Conservation (phyloP, 164 flowering plant species). For the Nymphaea thermarum region DNA sequence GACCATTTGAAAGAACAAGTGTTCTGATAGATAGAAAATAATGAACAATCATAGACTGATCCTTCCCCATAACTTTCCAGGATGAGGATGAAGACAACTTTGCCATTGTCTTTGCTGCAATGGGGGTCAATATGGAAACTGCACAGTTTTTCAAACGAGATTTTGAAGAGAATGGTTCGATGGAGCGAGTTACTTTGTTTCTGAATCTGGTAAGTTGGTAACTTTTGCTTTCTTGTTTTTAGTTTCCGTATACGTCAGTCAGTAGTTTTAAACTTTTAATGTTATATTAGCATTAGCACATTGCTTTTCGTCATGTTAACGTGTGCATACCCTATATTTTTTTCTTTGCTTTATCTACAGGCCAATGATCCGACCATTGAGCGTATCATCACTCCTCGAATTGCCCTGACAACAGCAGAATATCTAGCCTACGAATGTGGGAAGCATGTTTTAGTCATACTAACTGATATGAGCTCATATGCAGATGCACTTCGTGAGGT, state of each 20-base stretch:
- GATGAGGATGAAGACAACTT: conserved; percentile 87
- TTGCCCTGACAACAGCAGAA: conserved; percentile 96
- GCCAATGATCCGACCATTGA: conserved; percentile 99
- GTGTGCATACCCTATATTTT: background rate
- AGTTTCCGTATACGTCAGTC: background rate
- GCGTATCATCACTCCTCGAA: conserved; percentile 92
- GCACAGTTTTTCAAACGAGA: conserved; percentile 98
- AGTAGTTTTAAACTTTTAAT: too few relatives aligned
- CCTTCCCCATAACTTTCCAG: conserved; percentile 20
- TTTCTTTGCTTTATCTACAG: conserved; percentile 24
- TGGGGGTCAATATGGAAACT: conserved; percentile 99
- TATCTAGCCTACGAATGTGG: conserved; percentile 98
- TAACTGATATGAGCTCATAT: conserved; percentile 97
- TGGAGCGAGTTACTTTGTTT: conserved; percentile 97
- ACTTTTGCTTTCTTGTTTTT: background rate
- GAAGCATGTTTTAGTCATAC: conserved; percentile 91
- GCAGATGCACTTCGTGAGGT: conserved; percentile 99
- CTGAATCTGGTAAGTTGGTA: conserved; percentile 88
- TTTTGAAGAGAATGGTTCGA: conserved; percentile 98
- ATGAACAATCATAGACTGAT: background rate
- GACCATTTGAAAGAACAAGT: too few relatives aligned
- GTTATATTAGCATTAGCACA: too few relatives aligned
- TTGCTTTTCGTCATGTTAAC: background rate
- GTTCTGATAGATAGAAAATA: too few relatives aligned
- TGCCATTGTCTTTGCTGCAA: conserved; percentile 98